These are phyloP conservation scores for Yamadazyma spencermartinsiae DNA, from an alignment of 1,139 yeast species.

Conservation along the genomic window DNA sequence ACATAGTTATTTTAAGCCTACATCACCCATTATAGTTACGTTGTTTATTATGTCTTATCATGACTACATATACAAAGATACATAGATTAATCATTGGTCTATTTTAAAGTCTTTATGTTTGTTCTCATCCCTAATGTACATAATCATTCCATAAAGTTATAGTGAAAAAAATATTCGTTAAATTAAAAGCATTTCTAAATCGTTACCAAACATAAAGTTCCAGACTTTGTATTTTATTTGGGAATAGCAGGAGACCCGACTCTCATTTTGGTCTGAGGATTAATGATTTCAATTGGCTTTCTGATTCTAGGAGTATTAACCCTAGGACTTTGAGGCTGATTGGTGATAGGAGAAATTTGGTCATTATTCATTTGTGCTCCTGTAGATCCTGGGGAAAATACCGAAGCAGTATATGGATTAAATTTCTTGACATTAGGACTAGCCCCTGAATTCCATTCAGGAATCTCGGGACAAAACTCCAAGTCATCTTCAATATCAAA, in stretches of 20 bases:
- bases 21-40: not conserved
- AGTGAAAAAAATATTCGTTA: conserved; percentile 1
- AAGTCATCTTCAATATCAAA: conserved; percentile 66
- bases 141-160: conserved; percentile 1
- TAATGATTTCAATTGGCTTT: conserved; percentile 71
- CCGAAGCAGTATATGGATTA: conserved; percentile 60
- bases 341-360: conserved; percentile 11
- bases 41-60: too few species aligned
- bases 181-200: conserved; percentile 1
- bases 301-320: conserved; percentile 57
- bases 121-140: conserved; percentile 1
- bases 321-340: conserved; percentile 30
- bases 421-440: conserved; percentile 42
- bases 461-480: conserved; percentile 66
- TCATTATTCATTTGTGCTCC: conserved; percentile 13
- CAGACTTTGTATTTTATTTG: not conserved
- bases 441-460: conserved; percentile 18
- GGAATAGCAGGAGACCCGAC: conserved; percentile 53
- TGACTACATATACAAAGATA: not conserved
- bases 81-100: conserved; percentile 2
- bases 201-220: not conserved
- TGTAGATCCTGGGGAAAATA: conserved; percentile 47
- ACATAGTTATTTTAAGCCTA: too few species aligned
- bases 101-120: not conserved
- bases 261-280: conserved; percentile 74